Percentiles rank a stretch among this genome's conserved stretches.
phyloP scores from a whole-genome alignment of 106 monocot species.

The Acorus calamus region DNA sequence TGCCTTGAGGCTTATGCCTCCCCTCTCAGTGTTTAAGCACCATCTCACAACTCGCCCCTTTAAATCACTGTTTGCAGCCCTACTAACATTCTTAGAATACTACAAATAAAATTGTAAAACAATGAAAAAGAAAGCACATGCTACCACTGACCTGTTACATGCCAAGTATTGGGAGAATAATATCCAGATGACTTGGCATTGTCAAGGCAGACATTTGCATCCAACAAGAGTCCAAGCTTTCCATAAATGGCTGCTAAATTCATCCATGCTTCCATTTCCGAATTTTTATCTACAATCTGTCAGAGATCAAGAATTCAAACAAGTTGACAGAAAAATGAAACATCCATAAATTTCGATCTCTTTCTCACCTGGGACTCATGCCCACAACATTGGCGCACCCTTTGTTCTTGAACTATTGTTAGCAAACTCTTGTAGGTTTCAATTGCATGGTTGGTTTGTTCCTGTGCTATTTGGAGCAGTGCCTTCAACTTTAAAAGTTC shows the following conservation, averaged over 20 bases:
- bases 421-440: constrained; percentile 62
- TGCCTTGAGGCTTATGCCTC: too few relatives aligned
- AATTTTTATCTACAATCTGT: constrained; percentile 18
- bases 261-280: constrained; percentile 74
- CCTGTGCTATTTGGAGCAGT: constrained; percentile 40
- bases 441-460: constrained; percentile 48
- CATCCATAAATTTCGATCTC: too few relatives aligned
- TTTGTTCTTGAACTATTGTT: constrained; percentile 30
- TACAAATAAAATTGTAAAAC: too few relatives aligned
- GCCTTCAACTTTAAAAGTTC: constrained; percentile 58
- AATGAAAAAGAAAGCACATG: constrained; percentile 2
- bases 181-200: constrained; percentile 42
- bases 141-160: constrained; percentile 39
- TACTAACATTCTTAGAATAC: too few relatives aligned
- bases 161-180: constrained; percentile 55
- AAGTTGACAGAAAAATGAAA: neutral
- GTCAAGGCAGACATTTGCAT: constrained; percentile 57
- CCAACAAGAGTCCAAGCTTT: constrained; percentile 37
- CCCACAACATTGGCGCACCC: constrained; percentile 13
- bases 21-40: too few relatives aligned
- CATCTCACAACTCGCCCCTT: too few relatives aligned
- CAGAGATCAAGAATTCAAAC: neutral
- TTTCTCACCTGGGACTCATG: neutral
- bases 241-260: constrained; percentile 61
- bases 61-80: too few relatives aligned